Evolutionary conservation across 2,329 filamentous ascomycete genomes (phyloP).

Genomic region (Domatiomyces catenatus): DNA sequence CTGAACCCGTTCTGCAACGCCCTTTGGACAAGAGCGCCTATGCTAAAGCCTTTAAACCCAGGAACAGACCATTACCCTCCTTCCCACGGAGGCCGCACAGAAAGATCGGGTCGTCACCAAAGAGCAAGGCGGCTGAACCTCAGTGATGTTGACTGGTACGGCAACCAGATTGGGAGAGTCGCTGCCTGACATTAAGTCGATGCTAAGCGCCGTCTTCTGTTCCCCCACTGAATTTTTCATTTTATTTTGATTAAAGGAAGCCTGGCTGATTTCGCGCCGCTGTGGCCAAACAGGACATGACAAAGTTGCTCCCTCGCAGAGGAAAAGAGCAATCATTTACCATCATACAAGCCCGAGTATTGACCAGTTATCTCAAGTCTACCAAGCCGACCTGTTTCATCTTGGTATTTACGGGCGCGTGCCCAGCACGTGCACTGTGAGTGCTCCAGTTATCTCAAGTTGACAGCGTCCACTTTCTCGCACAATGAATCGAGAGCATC

Average conservation of each 20-base stretch:
- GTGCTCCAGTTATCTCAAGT: too few relatives aligned
- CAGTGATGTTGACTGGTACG: conserved; percentile 95
- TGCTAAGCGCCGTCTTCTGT: not conserved
- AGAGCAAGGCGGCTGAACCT: conserved; percentile 81
- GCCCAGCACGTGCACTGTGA: too few relatives aligned
- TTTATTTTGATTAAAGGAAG: not conserved
- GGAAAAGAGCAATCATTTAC: not conserved
- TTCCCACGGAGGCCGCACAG: conserved; percentile 24
- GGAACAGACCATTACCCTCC: conserved; percentile 27
- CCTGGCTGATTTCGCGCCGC: not conserved
- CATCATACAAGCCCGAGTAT: not conserved
- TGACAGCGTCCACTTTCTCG: too few relatives aligned
- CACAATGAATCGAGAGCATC: too few relatives aligned
- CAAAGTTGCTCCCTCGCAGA: not conserved
- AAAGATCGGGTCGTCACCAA: conserved; percentile 52
- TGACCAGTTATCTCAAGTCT: too few relatives aligned
- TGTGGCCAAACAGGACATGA: not conserved
- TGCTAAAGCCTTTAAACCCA: conserved; percentile 23
- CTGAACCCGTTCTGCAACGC: conserved; percentile 25
- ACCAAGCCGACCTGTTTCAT: too few relatives aligned
- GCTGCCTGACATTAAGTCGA: not conserved
- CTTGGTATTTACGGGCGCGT: too few relatives aligned
- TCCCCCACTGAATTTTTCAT: not conserved
- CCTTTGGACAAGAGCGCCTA: conserved; percentile 18
- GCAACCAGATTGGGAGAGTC: conserved; percentile 1